Evolutionary conservation across 805 yeast species (phyloP).

Genomic region (Kregervanrija delftensis): DNA sequence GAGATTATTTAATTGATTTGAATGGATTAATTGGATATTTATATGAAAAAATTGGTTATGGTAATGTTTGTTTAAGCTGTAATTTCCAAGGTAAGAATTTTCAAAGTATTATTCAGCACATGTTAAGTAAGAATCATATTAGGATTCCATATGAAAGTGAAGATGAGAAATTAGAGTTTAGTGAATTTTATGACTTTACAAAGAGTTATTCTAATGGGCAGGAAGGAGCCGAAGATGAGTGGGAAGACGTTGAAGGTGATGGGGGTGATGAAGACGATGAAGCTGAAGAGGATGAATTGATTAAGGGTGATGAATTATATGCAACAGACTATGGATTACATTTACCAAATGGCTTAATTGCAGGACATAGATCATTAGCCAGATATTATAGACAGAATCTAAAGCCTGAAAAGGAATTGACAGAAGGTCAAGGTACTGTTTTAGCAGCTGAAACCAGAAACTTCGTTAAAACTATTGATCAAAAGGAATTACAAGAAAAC

Average conservation of each 20-base stretch:
- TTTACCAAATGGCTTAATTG: constrained; percentile 69
- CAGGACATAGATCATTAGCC: constrained; percentile 75
- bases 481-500: constrained; percentile 33
- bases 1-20: constrained; percentile 56
- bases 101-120: constrained; percentile 86
- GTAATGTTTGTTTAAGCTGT: constrained; percentile 80
- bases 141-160: constrained; percentile 80
- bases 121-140: constrained; percentile 80
- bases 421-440: constrained; percentile 68
- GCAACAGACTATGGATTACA: constrained; percentile 53
- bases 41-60: constrained; percentile 75
- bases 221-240: constrained; percentile 28
- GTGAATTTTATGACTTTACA: constrained; percentile 80
- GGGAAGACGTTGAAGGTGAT: constrained; percentile 28
- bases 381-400: constrained; percentile 66
- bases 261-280: constrained; percentile 29
- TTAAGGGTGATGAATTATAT: constrained; percentile 25
- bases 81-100: constrained; percentile 75
- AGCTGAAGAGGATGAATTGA: constrained; percentile 27
- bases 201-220: constrained; percentile 44
- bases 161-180: constrained; percentile 67
- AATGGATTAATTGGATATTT: constrained; percentile 69
- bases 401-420: constrained; percentile 39
- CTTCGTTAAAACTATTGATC: constrained; percentile 33
- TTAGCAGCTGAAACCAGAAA: constrained; percentile 70